Evolutionary conservation across 208 protist species (phyloP), one percentile per base, ranked within the genome.

Genomic region (Polymyxa betae): DNA sequence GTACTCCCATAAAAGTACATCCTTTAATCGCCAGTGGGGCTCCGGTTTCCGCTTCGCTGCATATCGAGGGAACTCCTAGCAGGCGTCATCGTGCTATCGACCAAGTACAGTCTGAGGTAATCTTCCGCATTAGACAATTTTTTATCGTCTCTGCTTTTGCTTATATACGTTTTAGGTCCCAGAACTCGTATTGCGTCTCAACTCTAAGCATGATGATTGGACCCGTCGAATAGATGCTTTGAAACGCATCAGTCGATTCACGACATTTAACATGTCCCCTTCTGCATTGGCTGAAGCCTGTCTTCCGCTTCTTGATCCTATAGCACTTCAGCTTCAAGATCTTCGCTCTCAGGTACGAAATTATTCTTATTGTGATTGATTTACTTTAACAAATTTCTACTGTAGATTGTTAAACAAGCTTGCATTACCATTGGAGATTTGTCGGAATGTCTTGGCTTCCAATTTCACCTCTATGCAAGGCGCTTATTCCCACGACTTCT

Each of bases 391-490:
- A 5, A 40, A 43, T 40, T 43, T 5, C 72, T 5, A 45, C n/a
- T 35, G 12, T 82, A 82, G 72, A 35, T 82, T 82, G 72, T 82
- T n/a, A 82, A 82, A n/a, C 72, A 82, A 43, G 72, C 72, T 20
- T 82, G 72, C 72, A 20, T 16, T 20, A 82, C 72, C 35, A 82
- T 82, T 16, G 72, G 35, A 16, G 72, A 82, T n/a, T n/a, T 82
- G 16, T 5, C 72, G 5, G 16, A 82, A 82, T 35, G 35, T 43
- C 72, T 82, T 43, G 72, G 72, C 5, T 82, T 82, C 35, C 72
- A 82, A 38, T 82, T 82, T 43, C 16, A 82, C 5, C 16, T 82
- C 16, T 82, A 38, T 43, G 72, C 72, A 35, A n/a, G 35, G n/a
- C 5, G n/a, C 40, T 35, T 82, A 35, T 45, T 82, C 35, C 5